Evolutionary conservation across 148 eudicot genomes (phyloP).

Genomic region (Fagopyrum tataricum): DNA sequence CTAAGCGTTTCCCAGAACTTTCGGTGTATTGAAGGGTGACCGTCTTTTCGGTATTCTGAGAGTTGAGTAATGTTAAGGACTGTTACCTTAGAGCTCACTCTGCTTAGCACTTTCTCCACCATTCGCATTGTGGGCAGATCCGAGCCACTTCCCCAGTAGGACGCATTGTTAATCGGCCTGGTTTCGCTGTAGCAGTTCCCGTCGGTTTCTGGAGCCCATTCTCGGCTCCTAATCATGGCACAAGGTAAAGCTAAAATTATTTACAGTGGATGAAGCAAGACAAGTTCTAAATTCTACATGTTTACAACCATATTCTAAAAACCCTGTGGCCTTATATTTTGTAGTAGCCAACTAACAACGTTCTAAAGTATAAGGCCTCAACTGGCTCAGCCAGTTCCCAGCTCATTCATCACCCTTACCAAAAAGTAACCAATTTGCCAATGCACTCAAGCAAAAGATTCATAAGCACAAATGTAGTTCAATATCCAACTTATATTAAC

Average conservation of each 20-base stretch:
- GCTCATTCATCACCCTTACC: no score
- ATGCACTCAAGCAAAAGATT: no score
- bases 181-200: slow-evolving; percentile 83
- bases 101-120: slow-evolving; percentile 54
- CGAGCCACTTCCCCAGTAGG: slow-evolving; percentile 86
- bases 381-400: neutral
- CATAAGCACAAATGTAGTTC: no score
- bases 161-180: slow-evolving; percentile 42
- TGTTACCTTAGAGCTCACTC: slow-evolving; percentile 55
- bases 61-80: slow-evolving; percentile 89
- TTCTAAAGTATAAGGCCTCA: neutral
- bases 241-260: neutral
- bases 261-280: neutral
- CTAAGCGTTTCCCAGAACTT: slow-evolving; percentile 89
- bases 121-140: slow-evolving; percentile 81
- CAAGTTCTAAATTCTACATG: no score
- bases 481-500: no score
- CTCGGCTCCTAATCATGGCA: slow-evolving; percentile 46
- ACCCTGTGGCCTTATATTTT: no score
- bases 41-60: slow-evolving; percentile 87
- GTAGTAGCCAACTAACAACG: neutral
- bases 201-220: slow-evolving; percentile 68
- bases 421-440: no score
- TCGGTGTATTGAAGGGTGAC: slow-evolving; percentile 86
- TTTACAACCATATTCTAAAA: no score